A percentile compares a stretch with the other conserved stretches of the same genome.
Evolutionary conservation across 768 basidiomycete species (phyloP).

Genomic region (Mrakia blollopis): DNA sequence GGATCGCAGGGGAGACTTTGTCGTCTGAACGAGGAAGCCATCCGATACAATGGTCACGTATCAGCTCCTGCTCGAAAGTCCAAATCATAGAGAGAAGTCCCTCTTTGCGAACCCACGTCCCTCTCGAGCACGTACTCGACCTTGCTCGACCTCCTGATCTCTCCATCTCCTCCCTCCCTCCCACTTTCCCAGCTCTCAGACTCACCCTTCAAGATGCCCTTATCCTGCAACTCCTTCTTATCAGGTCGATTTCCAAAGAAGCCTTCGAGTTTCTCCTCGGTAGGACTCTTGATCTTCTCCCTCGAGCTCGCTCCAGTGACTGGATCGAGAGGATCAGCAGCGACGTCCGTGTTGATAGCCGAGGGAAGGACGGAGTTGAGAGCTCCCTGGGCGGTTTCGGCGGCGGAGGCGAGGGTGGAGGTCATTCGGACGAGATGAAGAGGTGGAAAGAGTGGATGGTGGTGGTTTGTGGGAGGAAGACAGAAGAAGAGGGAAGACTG

Average conservation of each 20-base stretch:
- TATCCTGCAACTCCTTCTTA: constrained; percentile 55
- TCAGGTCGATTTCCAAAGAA: constrained; percentile 14
- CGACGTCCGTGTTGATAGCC: background rate
- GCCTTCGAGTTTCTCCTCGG: constrained; percentile 20
- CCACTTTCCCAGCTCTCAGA: background rate
- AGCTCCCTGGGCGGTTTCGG: background rate
- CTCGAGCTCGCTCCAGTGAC: constrained; percentile 9
- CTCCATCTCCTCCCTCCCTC: background rate
- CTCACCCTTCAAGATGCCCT: constrained; percentile 65
- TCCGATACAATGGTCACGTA: too few species aligned
- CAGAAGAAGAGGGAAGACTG: background rate
- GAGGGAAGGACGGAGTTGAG: background rate
- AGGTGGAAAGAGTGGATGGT: background rate
- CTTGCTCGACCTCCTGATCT: background rate
- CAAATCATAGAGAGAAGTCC: background rate
- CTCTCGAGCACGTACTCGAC: background rate
- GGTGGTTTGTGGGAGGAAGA: background rate
- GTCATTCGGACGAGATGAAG: background rate
- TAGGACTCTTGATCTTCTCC: constrained; percentile 14
- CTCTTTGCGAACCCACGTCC: too few species aligned
- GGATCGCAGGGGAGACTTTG: constrained; percentile 58
- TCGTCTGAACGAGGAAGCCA: constrained; percentile 53
- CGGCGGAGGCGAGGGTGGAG: constrained; percentile 3
- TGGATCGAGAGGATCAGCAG: constrained; percentile 13
- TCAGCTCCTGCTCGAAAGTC: background rate